These are phyloP conservation scores for Lithospermum erythrorhizon DNA, from an alignment of 257 asterid genomes.

Conservation along the genomic window DNA sequence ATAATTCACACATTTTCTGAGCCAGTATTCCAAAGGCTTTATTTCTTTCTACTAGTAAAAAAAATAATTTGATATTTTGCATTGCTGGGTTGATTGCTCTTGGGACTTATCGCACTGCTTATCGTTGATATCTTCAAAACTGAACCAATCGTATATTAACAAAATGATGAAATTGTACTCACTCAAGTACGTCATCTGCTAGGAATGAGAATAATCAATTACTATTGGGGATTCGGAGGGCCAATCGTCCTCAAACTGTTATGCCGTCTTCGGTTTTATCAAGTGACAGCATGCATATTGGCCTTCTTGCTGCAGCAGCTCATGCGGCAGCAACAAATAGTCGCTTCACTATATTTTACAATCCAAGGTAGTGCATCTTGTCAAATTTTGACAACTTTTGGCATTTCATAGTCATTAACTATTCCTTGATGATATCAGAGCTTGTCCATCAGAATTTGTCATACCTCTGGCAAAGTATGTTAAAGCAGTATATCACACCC, in stretches of 20 bases:
- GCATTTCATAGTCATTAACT: not conserved
- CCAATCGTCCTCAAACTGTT: conserved; percentile 75
- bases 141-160: not conserved
- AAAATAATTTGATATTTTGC: not conserved
- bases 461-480: conserved; percentile 11
- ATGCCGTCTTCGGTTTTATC: conserved; percentile 92
- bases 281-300: conserved; percentile 95
- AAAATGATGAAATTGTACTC: not conserved
- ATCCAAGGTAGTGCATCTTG: conserved; percentile 51
- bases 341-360: conserved; percentile 77
- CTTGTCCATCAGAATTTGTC: conserved; percentile 14
- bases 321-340: conserved; percentile 91
- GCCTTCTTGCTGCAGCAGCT: conserved; percentile 97
- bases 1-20: too few relatives aligned
- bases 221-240: conserved; percentile 79
- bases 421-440: conserved; percentile 1
- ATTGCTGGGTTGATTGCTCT: not conserved
- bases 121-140: not conserved
- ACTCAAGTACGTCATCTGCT: conserved; percentile 1
- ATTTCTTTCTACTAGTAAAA: too few relatives aligned
- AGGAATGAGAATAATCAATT: conserved; percentile 88
- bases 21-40: too few relatives aligned
- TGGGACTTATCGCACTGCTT: not conserved
- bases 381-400: not conserved
- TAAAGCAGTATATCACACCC: conserved; percentile 9